phyloP scores from a whole-genome alignment of 768 basidiomycete species.

The Termitomyces sp. region DNA sequence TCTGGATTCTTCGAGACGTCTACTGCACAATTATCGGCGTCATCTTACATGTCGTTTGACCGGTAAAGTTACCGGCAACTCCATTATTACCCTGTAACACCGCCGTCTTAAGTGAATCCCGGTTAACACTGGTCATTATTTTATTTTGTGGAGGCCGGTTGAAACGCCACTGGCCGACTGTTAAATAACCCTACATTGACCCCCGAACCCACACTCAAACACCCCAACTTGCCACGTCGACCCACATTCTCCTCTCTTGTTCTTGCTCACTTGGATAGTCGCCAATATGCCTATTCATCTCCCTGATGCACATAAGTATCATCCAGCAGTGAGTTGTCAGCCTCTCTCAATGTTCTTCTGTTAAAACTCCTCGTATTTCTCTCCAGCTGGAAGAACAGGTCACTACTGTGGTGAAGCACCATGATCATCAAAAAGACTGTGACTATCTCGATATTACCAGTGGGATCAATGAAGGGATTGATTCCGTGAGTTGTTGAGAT shows the following conservation, averaged over 20 bases:
- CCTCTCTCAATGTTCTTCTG: background rate
- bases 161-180: slow-evolving; percentile 1
- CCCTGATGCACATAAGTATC: slow-evolving; percentile 12
- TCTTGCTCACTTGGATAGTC: background rate
- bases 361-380: background rate
- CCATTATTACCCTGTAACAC: background rate
- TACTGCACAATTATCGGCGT: background rate
- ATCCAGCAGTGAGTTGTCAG: slow-evolving; percentile 6
- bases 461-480: slow-evolving; percentile 9
- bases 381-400: slow-evolving; percentile 10
- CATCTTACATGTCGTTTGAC: background rate
- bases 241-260: background rate
- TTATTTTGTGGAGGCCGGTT: slow-evolving; percentile 3
- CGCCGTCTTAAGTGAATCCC: background rate
- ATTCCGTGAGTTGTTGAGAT: slow-evolving; percentile 4
- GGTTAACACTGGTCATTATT: background rate
- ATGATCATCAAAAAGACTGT: slow-evolving; percentile 6
- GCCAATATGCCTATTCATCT: slow-evolving; percentile 12
- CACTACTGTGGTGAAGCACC: slow-evolving; percentile 6
- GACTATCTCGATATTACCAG: slow-evolving; percentile 13
- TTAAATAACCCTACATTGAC: background rate
- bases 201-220: background rate
- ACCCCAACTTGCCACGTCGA: slow-evolving; percentile 1
- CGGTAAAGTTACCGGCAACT: background rate
- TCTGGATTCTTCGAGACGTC: background rate